Evolutionary conservation across 2,329 filamentous ascomycete genomes (phyloP).

Genomic region (Colletotrichum horii): DNA sequence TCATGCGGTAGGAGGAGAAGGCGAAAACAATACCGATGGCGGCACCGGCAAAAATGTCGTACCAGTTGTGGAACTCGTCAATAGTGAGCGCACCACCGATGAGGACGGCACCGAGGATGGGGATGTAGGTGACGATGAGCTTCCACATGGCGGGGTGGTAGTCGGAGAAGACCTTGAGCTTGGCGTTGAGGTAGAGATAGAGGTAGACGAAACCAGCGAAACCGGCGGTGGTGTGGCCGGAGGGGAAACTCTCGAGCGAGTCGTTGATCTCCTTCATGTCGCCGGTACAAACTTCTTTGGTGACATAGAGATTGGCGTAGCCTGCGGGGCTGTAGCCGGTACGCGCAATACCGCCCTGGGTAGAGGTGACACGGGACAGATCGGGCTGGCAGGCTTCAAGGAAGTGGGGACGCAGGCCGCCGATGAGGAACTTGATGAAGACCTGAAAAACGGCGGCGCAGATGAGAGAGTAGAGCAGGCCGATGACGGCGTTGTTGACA

Average conservation of each 20-base stretch:
- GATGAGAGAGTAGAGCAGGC: constrained; percentile 73
- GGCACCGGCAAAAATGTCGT: constrained; percentile 72
- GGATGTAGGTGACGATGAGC: constrained; percentile 66
- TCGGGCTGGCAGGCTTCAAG: constrained; percentile 72
- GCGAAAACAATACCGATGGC: constrained; percentile 70
- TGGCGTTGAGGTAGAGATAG: constrained; percentile 77
- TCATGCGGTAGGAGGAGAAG: constrained; percentile 69
- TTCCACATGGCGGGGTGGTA: constrained; percentile 80
- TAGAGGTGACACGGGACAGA: constrained; percentile 44
- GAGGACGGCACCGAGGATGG: constrained; percentile 69
- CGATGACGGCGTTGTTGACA: constrained; percentile 73
- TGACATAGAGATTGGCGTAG: constrained; percentile 68
- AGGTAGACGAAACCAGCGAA: constrained; percentile 76
- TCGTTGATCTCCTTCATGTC: constrained; percentile 70
- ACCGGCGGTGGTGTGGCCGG: constrained; percentile 75
- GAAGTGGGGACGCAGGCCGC: constrained; percentile 75
- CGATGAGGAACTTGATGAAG: constrained; percentile 77
- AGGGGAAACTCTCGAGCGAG: constrained; percentile 73
- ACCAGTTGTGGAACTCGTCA: constrained; percentile 78
- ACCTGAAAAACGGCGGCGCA: constrained; percentile 78
- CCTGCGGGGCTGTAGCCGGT: constrained; percentile 54
- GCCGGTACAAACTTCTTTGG: constrained; percentile 72
- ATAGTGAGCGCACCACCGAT: constrained; percentile 75
- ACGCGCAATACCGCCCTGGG: constrained; percentile 45
- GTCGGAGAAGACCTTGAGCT: constrained; percentile 77